A percentile compares a stretch with the other conserved stretches of the same genome.
Conservation (phyloP, 148 eudicot genomes). For the Camellia sinensis region DNA sequence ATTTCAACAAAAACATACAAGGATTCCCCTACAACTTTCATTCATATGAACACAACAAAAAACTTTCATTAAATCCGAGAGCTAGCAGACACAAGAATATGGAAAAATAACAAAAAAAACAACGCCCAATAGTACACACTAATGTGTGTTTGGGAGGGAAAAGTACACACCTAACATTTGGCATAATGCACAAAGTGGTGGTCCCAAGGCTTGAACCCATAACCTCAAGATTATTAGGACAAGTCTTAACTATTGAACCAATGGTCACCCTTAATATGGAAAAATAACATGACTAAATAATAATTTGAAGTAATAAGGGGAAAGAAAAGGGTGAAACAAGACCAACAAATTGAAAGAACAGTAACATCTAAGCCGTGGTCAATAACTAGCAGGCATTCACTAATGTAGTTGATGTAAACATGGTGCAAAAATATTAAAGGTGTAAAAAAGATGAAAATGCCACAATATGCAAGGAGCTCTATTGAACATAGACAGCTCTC, state of each 20-base stretch:
- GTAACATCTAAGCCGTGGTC: background rate
- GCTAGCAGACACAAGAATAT: background rate
- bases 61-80: background rate
- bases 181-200: too few species aligned
- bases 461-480: background rate
- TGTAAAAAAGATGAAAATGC: background rate
- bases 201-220: too few species aligned
- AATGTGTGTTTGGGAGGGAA: too few species aligned
- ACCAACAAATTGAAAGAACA: background rate
- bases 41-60: background rate
- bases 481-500: background rate
- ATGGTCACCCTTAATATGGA: background rate
- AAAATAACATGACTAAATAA: background rate
- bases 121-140: too few species aligned
- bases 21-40: background rate
- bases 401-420: background rate
- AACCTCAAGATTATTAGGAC: too few species aligned
- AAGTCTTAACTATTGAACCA: too few species aligned
- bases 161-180: too few species aligned
- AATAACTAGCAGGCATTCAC: background rate
- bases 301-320: background rate
- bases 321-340: background rate
- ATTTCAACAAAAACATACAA: conserved; percentile 8
- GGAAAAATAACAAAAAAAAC: background rate
- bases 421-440: background rate